Percentiles rank a stretch among this genome's conserved stretches.
Evolutionary conservation across 805 yeast genomes (phyloP).

Genomic region (Kodamaea kaohsiungensis): DNA sequence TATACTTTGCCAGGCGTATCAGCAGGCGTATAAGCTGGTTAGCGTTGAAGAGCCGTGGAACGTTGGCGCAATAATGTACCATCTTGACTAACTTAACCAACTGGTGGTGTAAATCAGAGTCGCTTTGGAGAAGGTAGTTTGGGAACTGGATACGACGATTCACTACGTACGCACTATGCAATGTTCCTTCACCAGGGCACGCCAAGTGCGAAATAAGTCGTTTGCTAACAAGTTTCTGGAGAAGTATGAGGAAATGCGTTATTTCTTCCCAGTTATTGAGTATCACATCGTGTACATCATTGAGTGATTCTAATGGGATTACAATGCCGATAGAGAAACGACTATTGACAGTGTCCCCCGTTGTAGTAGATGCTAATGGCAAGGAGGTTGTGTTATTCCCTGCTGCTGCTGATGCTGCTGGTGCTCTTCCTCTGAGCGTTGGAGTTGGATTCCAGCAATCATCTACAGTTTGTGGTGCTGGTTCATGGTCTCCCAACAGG

Average conservation of each 20-base stretch:
- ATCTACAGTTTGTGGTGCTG: slow-evolving; percentile 1
- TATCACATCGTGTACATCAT: slow-evolving; percentile 40
- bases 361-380: neutral
- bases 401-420: neutral
- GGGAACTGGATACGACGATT: slow-evolving; percentile 42
- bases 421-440: slow-evolving; percentile 29
- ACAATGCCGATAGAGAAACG: slow-evolving; percentile 51
- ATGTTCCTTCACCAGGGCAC: neutral
- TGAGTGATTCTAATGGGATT: slow-evolving; percentile 42
- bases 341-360: slow-evolving; percentile 21
- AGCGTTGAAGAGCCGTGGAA: slow-evolving; percentile 47
- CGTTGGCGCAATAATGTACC: slow-evolving; percentile 40
- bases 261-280: slow-evolving; percentile 53
- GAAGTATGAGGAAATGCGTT: slow-evolving; percentile 36
- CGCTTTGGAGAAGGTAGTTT: slow-evolving; percentile 40
- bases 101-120: slow-evolving; percentile 41
- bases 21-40: slow-evolving; percentile 37
- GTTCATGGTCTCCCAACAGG: slow-evolving; percentile 23
- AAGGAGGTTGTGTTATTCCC: neutral
- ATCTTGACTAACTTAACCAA: slow-evolving; percentile 38
- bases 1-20: slow-evolving; percentile 18
- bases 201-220: slow-evolving; percentile 33
- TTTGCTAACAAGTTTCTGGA: slow-evolving; percentile 41
- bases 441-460: slow-evolving; percentile 46
- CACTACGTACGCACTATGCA: slow-evolving; percentile 24